Evolutionary conservation across 208 protist genomes (phyloP), one percentile per base, ranked within the genome.

Genomic region (Wallacemonas sp.): DNA sequence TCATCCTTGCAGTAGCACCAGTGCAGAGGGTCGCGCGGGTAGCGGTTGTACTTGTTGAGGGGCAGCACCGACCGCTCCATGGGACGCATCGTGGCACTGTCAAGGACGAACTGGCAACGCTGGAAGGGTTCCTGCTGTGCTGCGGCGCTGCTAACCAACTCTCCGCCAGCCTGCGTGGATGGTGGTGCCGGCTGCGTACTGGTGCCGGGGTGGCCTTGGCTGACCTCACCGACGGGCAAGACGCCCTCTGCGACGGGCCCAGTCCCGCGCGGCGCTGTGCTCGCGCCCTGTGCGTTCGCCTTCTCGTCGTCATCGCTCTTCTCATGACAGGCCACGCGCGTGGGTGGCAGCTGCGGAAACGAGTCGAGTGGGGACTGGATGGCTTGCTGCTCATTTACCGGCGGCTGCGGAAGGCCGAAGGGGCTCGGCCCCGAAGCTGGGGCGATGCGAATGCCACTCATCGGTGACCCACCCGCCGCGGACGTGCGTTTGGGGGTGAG

Each of bases 1-100:
- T 82, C 63, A 0, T 82, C 79, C 45, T 82, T 70, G 67, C 88
- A 94, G 71, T 89, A 91, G 69, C 89, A 94, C 89, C 89, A 94
- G 29, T 75, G 73, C 17, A 71, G 22, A 27, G 83, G 32, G 12
- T 80, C 62, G 34, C 89, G 85, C n/a, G 89, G 89, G 67, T 94
- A 92, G 42, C 81, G 74, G 66, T 94, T 94, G 46, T 65, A 55
- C 15, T 67, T 58, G 63, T 94, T 94, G 3, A 38, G 24, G 0
- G 89, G 89, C 48, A 94, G 34, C 4, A 87, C 53, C 17, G 68
- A 76, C 27, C 65, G 70, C 2, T 65, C 72, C 12, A 84, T 86
- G 10, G 81, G 69, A 34, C 68, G 53, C 27, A 67, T 67, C 26
- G 89, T 91, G 6, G 69, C 62, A 63, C 71, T 83, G 66, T 94